Evolutionary conservation across 2,329 filamentous ascomycete species (phyloP), one percentile per base, ranked within the genome.

Genomic region (Penicillium sp.): DNA sequence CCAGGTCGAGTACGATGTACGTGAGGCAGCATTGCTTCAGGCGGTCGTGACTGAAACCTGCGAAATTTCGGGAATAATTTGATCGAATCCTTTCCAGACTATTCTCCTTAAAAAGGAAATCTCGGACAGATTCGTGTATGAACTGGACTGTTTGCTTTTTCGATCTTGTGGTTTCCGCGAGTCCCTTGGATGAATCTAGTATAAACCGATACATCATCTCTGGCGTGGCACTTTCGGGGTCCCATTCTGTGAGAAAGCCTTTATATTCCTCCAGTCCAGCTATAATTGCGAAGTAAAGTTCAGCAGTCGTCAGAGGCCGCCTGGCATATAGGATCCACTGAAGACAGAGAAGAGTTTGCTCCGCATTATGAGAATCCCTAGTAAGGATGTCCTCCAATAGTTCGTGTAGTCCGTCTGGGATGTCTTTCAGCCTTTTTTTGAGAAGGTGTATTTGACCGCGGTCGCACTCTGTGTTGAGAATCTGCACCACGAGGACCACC

Each of bases 401-500:
- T 4, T 60, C 56, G 46, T 60, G 30, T 11, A 64, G 49, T 23
- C 40, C 49, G 16, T 11, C 53, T 0, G 78, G 79, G 0, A 79
- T 66, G 1, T 73, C 63, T 0, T 52, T 23, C 0, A 81, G 68
- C 5, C 60, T 63, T 9, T 64, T 62, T 2, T 24, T 63, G 0
- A 77, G 16, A 3, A 55, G 47, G 24, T 61, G 42, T 6, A 69
- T 59, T 0, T 64, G 55, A 0, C 73, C 66, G 2, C 63, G 23
- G 14, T 62, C 63, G 55, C 64, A 71, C 57, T 77, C 74, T 46
- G 71, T 71, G 49, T 80, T 79, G 1, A 82, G 63, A 3, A 80
- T 79, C 5, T 68, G 56, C 1, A 80, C 67, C 2, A 79, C 77
- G 0, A 79, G 60, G 0, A 77, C 70, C 1, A 74, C 73, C 75